Base-by-base conservation (phyloP, 805 yeast genomes). In the Scheffersomyces lignosus region DNA sequence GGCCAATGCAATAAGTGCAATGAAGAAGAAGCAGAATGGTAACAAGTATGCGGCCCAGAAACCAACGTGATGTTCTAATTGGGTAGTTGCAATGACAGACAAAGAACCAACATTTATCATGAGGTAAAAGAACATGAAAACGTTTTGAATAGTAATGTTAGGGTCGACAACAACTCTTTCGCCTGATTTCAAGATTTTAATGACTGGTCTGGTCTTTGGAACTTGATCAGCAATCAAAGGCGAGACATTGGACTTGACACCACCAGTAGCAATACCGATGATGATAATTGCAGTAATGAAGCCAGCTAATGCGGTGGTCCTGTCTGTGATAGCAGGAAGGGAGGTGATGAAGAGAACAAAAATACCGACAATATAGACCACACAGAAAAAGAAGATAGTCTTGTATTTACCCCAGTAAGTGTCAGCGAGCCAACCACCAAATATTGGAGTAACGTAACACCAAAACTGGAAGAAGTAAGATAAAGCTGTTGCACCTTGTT, bases 231-330 rank as follows among this genome's bases (percentile, higher is more conserved):
- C 89, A 54, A 85, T 78, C 53, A 85, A 69, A n/a, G 84, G 83
- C 3, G 88, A 78, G 15, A 84, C 78, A 49, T 84, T 83, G 25
- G 89, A 71, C 57, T 85, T 85, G 54, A 85, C 85, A 47, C 87
- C 83, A 51, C 93, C 91, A 17, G 93, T 81, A 27, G 88, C 91
- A 20, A 82, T 47, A 44, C 91, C 90, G 48, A 85, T 76, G 32
- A 78, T 59, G 37, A 78, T 59, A 61, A 79, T 73, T 20, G 77
- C 73, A 27, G 68, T 65, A 29, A 75, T 54, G 37, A 78, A 77
- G 24, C 90, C 89, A 41, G 80, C 87, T 37, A 78, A 57, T 17
- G 85, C 78, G 15, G 78, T 74, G 17, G 68, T 65, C 27, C 60
- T 59, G 17, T 60, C 57, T 24, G 75, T 65, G 27, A 81, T 70